Evolutionary conservation across 192 early-diverging fungal species (phyloP).

Genomic region (Coemansia sp.): DNA sequence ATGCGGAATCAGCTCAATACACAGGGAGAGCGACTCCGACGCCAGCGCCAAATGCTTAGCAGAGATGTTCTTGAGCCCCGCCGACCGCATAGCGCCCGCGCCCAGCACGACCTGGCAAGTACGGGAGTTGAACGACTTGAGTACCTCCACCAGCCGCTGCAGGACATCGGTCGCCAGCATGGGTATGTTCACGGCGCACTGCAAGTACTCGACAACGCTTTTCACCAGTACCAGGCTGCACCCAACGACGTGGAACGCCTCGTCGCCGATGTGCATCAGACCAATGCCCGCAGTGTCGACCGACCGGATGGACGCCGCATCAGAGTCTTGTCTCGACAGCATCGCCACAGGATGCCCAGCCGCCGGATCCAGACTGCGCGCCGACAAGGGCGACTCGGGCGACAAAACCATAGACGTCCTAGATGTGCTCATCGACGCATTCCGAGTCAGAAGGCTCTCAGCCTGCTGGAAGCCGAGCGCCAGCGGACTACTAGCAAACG

Average conservation of each 20-base stretch:
- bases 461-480: conserved; percentile 15
- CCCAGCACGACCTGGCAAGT: conserved; percentile 97
- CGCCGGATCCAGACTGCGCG: conserved; percentile 23
- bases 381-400: conserved; percentile 7
- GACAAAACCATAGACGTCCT: conserved; percentile 1
- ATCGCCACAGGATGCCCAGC: not conserved
- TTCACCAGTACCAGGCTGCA: conserved; percentile 90
- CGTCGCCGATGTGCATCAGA: conserved; percentile 75
- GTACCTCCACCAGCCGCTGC: conserved; percentile 84
- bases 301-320: conserved; percentile 44
- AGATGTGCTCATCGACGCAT: not conserved
- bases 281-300: conserved; percentile 58
- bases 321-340: conserved; percentile 35
- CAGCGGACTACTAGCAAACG: conserved; percentile 22
- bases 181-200: conserved; percentile 81
- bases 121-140: conserved; percentile 91
- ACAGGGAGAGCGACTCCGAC: conserved; percentile 88
- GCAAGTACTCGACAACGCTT: conserved; percentile 90
- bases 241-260: conserved; percentile 85
- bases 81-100: conserved; percentile 96
- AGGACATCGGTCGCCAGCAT: conserved; percentile 82
- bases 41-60: conserved; percentile 96
- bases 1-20: conserved; percentile 86
- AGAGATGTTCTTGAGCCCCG: conserved; percentile 95
- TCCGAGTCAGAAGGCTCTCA: not conserved